Base-by-base conservation (phyloP, 106 monocot genomes). In the Gastrodia elata region DNA sequence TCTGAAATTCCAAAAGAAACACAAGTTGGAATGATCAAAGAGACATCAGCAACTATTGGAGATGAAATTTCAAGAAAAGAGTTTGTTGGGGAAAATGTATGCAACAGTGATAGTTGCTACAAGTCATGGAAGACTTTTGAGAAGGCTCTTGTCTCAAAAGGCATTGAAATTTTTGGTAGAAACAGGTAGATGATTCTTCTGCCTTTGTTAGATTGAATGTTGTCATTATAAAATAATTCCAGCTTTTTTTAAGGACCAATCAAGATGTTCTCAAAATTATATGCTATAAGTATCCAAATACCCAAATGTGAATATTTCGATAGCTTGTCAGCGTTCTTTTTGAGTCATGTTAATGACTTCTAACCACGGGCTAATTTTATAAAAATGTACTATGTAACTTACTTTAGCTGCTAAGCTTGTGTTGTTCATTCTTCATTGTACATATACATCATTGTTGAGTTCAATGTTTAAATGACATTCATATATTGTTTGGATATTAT, bases 101-200 rank as follows among this genome's bases (percentile, higher is more conserved):
- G 76, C 78, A 86, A 83, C 57, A 77, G 80, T 70, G 86, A 80
- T 14, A 32, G 8, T 38, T 44, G 75, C 71, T 58, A 58, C 27
- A 79, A 68, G 39, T 84, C 84, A 48, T 97, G 97, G 97, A 90
- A 75, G 35, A 77, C 76, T 67, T 78, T 93, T 77, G 97, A 97
- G 78, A 90, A 90, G 68, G 77, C 88, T 32, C 90, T 97, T 65
- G 83, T 90, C 38, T 43, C 68, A 24, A 97, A 97, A 83, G 97
- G 97, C 52, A 33, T 97, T 1, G 93, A 93, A 75, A 97, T 97
- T 68, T 97, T 93, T 81, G 97, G 90, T 76, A 90, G 73, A 39
- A 97, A 93, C 48, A 92, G 97, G 97, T 90, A 32, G 74, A 71
- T 68, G 22, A 28, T 61, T 27, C 61, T 61, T 61, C 2, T 28